phyloP scores from a whole-genome alignment of 2,329 filamentous ascomycete genomes.

The Chaetomium globosum region DNA sequence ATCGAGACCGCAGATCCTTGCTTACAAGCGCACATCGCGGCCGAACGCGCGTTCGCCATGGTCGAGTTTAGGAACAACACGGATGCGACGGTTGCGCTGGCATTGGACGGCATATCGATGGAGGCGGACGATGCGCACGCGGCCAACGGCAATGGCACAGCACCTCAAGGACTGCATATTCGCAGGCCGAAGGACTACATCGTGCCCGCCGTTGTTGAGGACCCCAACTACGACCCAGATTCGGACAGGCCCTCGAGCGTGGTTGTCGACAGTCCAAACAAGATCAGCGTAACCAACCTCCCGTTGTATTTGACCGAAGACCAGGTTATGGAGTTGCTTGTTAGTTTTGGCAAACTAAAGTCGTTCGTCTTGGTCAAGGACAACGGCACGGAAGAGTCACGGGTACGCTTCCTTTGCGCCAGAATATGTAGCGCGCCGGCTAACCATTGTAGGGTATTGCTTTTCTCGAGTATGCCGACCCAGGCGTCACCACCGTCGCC shows the following conservation, averaged over 20 bases:
- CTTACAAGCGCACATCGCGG: conserved; percentile 77
- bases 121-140: conserved; percentile 66
- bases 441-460: conserved; percentile 73
- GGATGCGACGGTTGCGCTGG: conserved; percentile 88
- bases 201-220: conserved; percentile 76
- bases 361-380: conserved; percentile 91
- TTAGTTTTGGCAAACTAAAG: conserved; percentile 90
- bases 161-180: conserved; percentile 67
- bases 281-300: conserved; percentile 90
- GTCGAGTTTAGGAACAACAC: conserved; percentile 85
- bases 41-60: conserved; percentile 78
- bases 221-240: conserved; percentile 68
- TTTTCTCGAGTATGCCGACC: conserved; percentile 91
- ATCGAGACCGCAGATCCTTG: conserved; percentile 83
- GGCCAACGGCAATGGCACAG: conserved; percentile 56
- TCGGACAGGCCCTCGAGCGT: conserved; percentile 72
- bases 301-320: conserved; percentile 86
- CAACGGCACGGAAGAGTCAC: conserved; percentile 77
- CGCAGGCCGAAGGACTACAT: conserved; percentile 96
- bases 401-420: conserved; percentile 59
- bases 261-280: conserved; percentile 91
- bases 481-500: conserved; percentile 75
- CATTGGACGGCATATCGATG: conserved; percentile 88
- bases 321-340: conserved; percentile 85
- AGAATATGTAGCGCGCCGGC: conserved; percentile 9